Evolutionary conservation across 2,329 filamentous ascomycete species (phyloP).

Genomic region (Triangularia verruculosa): DNA sequence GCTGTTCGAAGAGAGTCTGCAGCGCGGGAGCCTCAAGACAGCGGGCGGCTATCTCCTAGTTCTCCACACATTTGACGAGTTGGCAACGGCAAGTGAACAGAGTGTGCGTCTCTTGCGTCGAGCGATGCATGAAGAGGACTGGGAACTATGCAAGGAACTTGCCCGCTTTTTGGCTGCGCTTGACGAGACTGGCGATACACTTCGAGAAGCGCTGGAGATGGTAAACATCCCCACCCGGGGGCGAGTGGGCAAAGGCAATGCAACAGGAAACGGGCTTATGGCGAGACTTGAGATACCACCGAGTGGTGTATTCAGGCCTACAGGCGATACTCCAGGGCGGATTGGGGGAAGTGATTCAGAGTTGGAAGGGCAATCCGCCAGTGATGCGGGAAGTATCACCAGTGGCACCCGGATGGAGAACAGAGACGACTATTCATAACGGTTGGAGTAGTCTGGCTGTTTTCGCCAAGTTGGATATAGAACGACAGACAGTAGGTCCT

Average conservation of each 20-base stretch:
- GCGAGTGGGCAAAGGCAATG: conserved; percentile 31
- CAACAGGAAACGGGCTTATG: conserved; percentile 30
- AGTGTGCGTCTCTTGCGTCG: conserved; percentile 76
- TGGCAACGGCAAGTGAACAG: conserved; percentile 68
- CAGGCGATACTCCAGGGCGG: conserved; percentile 12
- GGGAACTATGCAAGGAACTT: conserved; percentile 93
- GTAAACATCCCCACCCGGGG: conserved; percentile 44
- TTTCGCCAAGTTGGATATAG: neutral
- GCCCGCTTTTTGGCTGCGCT: conserved; percentile 92
- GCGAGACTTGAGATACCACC: conserved; percentile 31
- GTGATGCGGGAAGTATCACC: conserved; percentile 25
- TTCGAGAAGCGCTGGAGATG: conserved; percentile 68
- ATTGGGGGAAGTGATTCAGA: conserved; percentile 27
- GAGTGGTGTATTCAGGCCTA: conserved; percentile 17
- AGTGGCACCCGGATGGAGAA: conserved; percentile 18
- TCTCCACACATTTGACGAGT: conserved; percentile 75
- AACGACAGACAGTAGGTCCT: neutral
- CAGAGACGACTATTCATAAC: conserved; percentile 9
- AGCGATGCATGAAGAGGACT: conserved; percentile 82
- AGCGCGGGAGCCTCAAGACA: conserved; percentile 83
- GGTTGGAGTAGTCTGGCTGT: neutral
- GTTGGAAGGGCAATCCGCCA: conserved; percentile 22
- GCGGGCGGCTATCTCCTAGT: conserved; percentile 96
- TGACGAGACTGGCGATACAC: conserved; percentile 78
- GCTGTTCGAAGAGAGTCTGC: conserved; percentile 88